Conservation (phyloP, 2,329 filamentous ascomycete genomes). For the Fusarium continuum region DNA sequence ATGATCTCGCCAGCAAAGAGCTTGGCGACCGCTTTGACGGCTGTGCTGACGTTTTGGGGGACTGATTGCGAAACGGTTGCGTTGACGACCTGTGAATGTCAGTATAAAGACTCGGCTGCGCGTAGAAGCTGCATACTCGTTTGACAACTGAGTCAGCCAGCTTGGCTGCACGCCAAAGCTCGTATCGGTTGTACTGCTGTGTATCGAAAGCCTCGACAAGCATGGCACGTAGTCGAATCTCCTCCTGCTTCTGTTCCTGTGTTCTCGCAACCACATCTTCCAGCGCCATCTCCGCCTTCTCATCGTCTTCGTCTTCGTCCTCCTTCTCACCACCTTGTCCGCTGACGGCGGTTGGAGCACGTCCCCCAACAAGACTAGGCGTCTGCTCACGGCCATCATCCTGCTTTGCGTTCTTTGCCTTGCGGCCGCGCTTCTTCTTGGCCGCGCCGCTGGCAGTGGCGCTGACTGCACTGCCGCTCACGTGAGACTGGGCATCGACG, state of each 20-base stretch:
- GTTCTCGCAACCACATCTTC: slow-evolving; percentile 69
- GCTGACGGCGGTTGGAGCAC: slow-evolving; percentile 55
- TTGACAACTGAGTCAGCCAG: slow-evolving; percentile 75
- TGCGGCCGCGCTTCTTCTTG: slow-evolving; percentile 70
- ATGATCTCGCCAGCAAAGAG: slow-evolving; percentile 81
- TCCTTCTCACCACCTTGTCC: slow-evolving; percentile 57
- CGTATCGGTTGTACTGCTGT: slow-evolving; percentile 75
- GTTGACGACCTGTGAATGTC: slow-evolving; percentile 70
- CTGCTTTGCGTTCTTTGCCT: slow-evolving; percentile 65
- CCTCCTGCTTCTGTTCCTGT: slow-evolving; percentile 73
- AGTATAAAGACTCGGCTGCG: neutral
- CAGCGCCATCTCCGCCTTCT: slow-evolving; percentile 63
- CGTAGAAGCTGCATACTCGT: slow-evolving; percentile 57
- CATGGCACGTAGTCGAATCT: slow-evolving; percentile 65
- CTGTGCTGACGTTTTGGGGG: slow-evolving; percentile 75
- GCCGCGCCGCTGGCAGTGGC: slow-evolving; percentile 49
- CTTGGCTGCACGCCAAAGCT: slow-evolving; percentile 74
- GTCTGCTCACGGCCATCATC: slow-evolving; percentile 54
- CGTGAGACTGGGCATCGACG: slow-evolving; percentile 66
- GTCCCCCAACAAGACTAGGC: slow-evolving; percentile 55
- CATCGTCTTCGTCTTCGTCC: slow-evolving; percentile 67
- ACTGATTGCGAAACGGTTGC: slow-evolving; percentile 83
- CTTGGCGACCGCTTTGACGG: slow-evolving; percentile 80
- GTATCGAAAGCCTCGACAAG: slow-evolving; percentile 71
- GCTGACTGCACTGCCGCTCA: slow-evolving; percentile 69